Percentiles rank a stretch among this genome's conserved stretches.
These are phyloP conservation scores for Rhododendron mucronatum DNA, from an alignment of 148 eudicot genomes.

Conservation along the genomic window DNA sequence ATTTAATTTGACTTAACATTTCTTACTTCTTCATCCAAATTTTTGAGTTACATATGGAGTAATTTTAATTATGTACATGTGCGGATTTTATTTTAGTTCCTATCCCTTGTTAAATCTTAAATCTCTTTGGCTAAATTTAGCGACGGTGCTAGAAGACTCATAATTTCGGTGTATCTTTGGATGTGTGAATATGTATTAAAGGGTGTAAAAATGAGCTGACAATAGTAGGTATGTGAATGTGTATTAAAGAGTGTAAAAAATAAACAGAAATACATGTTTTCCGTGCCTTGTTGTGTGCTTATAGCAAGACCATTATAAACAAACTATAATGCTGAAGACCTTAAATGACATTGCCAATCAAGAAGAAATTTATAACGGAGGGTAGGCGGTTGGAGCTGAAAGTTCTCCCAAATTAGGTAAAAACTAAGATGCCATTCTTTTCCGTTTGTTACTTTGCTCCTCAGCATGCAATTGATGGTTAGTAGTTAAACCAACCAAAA, in stretches of 20 bases:
- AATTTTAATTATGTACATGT: background rate
- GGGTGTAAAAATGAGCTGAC: no score
- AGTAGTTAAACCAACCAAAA: conserved; percentile 4
- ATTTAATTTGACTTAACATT: background rate
- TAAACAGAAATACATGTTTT: no score
- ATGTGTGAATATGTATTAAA: no score
- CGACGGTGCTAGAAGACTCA: no score
- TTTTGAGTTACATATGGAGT: background rate
- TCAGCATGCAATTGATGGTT: background rate
- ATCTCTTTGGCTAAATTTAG: background rate
- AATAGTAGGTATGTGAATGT: no score
- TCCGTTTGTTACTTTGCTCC: background rate
- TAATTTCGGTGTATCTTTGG: no score
- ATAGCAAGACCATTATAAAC: background rate
- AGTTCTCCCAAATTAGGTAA: background rate
- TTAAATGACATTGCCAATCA: background rate
- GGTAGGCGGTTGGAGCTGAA: background rate
- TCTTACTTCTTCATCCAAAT: background rate
- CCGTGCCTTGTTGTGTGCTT: no score
- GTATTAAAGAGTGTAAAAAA: no score
- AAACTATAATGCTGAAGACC: background rate
- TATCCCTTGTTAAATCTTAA: background rate
- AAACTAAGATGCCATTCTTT: background rate
- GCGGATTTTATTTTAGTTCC: background rate
- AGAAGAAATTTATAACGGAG: background rate